Evolutionary conservation across 495 filamentous ascomycete species (phyloP), one percentile per base, ranked within the genome.

Genomic region (Neurospora sublineolata): DNA sequence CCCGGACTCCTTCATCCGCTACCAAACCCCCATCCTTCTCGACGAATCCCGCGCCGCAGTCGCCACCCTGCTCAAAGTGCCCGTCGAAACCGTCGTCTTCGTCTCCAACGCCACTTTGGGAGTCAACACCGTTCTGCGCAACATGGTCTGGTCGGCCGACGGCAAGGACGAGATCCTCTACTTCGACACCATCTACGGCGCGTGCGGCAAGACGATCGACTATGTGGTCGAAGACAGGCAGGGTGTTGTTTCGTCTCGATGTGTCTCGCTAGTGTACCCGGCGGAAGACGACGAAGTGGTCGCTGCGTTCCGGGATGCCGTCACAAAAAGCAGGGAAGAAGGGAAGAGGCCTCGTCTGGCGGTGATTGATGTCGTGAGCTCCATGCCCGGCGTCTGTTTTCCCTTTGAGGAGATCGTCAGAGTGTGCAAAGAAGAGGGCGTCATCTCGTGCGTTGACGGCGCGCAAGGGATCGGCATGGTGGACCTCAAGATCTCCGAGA

Each of bases 401-500:
- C 94, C 94, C 1, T 97, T 92, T 79, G 91, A 94, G 76, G 73
- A 75, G 0, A 78, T 97, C 0, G 85, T 85, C 3, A 79, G 78
- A 0, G 84, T 88, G 1, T 94, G 93, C 75, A 83, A 83, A n/a
- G 84, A 87, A 69, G 80, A 88, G 27, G 88, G 86, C 0, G 82
- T 95, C 0, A 79, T 88, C 82, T 83, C 83, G 11, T 77, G 90
- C 27, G 81, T 97, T n/a, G 93, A 97, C 76, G 93, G 84, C 3
- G 93, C 93, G 4, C 93, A 97, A 77, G 91, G 91, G 5, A 82
- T 97, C 39, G 94, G 94, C 1, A 89, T 94, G 70, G 85, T 97
- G 23, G 82, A 82, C 3, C 80, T 97, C 18, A 85, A 94, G 74
- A 81, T 97, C 27, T 75, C 75, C 0, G 77, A 73, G 30, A 78